These are phyloP conservation scores for Lactarius vividus DNA, from an alignment of 768 basidiomycete species.

Conservation along the genomic window DNA sequence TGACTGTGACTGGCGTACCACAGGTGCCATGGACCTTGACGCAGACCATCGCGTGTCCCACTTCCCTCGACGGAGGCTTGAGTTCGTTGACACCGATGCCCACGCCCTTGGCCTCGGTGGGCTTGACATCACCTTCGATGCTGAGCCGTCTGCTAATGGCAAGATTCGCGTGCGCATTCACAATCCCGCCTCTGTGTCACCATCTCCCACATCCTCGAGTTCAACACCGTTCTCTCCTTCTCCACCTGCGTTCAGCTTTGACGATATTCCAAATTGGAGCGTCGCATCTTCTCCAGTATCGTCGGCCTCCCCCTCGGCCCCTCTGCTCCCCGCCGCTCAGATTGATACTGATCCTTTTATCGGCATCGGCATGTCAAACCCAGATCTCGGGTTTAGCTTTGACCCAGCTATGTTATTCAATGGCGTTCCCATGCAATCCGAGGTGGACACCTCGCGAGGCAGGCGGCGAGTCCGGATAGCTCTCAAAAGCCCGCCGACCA, in stretches of 20 bases:
- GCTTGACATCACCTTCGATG: constrained; percentile 72
- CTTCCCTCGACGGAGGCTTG: constrained; percentile 45
- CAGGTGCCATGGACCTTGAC: constrained; percentile 48
- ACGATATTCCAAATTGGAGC: constrained; percentile 26
- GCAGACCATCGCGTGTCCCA: constrained; percentile 39
- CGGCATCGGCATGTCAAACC: constrained; percentile 44
- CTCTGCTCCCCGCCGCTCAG: constrained; percentile 40
- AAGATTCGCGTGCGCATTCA: constrained; percentile 75
- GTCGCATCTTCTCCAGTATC: constrained; percentile 28
- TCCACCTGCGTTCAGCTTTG: constrained; percentile 26
- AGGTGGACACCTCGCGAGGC: constrained; percentile 33
- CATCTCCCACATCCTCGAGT: constrained; percentile 41
- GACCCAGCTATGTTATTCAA: constrained; percentile 36
- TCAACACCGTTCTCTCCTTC: constrained; percentile 40
- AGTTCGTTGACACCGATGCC: constrained; percentile 53
- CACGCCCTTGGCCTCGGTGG: constrained; percentile 51
- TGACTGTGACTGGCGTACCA: constrained; percentile 35
- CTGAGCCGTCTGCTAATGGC: constrained; percentile 59
- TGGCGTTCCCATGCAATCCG: constrained; percentile 39
- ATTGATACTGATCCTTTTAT: constrained; percentile 54
- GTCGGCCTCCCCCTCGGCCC: constrained; percentile 28
- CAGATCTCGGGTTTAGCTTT: constrained; percentile 39
- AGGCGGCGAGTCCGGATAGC: constrained; percentile 64
- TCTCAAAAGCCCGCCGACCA: constrained; percentile 58
- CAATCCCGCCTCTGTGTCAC: constrained; percentile 40